Conservation (phyloP, 257 asterid genomes). For the Jacaranda copaia region DNA sequence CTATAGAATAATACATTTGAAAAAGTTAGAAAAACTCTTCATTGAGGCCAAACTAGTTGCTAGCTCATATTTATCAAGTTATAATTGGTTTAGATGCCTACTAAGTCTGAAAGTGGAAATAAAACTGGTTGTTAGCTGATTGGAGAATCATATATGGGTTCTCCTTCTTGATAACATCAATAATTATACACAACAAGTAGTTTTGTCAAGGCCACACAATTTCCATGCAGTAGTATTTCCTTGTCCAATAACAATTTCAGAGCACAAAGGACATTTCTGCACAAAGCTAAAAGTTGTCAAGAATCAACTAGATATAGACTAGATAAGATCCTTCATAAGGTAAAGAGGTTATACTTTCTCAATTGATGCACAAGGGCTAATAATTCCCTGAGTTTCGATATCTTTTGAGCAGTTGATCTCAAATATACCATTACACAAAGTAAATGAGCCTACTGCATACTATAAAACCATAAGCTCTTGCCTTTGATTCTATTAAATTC, state of each 20-base stretch:
- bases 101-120: constrained; percentile 95
- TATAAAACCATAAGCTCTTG: constrained; percentile 18
- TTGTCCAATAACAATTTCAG: constrained; percentile 89
- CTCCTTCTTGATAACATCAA: constrained; percentile 90
- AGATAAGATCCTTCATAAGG: constrained; percentile 34
- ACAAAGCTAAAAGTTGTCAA: constrained; percentile 44
- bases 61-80: constrained; percentile 29
- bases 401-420: constrained; percentile 97
- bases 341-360: constrained; percentile 69
- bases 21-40: constrained; percentile 37
- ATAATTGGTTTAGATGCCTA: constrained; percentile 50
- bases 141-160: constrained; percentile 82
- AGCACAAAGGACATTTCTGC: constrained; percentile 95
- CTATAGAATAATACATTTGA: constrained; percentile 54
- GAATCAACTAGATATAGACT: constrained; percentile 32
- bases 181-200: constrained; percentile 84
- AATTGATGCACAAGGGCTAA: constrained; percentile 98
- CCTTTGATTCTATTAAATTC: constrained; percentile 14
- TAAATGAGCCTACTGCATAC: constrained; percentile 34
- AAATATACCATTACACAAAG: constrained; percentile 81
- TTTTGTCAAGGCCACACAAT: constrained; percentile 95
- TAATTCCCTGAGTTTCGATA: constrained; percentile 91
- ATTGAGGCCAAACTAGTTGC: constrained; percentile 25
- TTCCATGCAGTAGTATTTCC: constrained; percentile 98
- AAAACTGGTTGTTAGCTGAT: constrained; percentile 86